phyloP scores from a whole-genome alignment of 2,329 filamentous ascomycete genomes.

The Intubia oerlemansii region DNA sequence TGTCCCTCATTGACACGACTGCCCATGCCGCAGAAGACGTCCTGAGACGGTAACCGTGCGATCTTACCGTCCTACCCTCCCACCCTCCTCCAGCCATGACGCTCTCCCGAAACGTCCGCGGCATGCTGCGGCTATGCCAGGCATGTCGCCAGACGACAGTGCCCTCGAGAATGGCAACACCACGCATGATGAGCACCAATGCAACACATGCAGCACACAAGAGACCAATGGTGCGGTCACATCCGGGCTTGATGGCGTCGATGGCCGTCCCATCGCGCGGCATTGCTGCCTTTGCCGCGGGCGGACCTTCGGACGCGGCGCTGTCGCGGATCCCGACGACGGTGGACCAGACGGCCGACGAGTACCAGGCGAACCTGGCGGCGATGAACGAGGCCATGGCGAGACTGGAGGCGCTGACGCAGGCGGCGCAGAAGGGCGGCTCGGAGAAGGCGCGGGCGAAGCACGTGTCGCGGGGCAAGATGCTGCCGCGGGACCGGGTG shows the following conservation, averaged over 20 bases:
- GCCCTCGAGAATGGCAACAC: no score
- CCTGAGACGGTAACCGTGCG: no score
- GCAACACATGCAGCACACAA: no score
- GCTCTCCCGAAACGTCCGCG: background rate
- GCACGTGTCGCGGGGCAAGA: conserved; percentile 73
- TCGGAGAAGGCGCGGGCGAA: conserved; percentile 67
- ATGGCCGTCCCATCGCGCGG: no score
- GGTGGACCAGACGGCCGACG: conserved; percentile 55
- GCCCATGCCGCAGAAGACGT: no score
- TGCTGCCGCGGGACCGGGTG: conserved; percentile 79
- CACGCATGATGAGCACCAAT: no score
- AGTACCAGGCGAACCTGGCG: conserved; percentile 61
- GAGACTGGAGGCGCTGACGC: conserved; percentile 47
- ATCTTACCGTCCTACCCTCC: no score
- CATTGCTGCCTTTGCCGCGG: conserved; percentile 61
- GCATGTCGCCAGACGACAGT: conserved; percentile 25
- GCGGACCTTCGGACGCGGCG: conserved; percentile 55
- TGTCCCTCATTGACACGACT: no score
- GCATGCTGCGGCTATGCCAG: background rate
- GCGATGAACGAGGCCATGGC: conserved; percentile 57
- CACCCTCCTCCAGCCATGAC: no score
- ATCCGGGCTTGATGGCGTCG: no score
- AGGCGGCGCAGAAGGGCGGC: conserved; percentile 54
- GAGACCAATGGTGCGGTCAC: no score
- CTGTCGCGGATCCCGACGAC: conserved; percentile 60